Conservation (phyloP, 768 basidiomycete genomes). For the Hypholoma sublateritium region DNA sequence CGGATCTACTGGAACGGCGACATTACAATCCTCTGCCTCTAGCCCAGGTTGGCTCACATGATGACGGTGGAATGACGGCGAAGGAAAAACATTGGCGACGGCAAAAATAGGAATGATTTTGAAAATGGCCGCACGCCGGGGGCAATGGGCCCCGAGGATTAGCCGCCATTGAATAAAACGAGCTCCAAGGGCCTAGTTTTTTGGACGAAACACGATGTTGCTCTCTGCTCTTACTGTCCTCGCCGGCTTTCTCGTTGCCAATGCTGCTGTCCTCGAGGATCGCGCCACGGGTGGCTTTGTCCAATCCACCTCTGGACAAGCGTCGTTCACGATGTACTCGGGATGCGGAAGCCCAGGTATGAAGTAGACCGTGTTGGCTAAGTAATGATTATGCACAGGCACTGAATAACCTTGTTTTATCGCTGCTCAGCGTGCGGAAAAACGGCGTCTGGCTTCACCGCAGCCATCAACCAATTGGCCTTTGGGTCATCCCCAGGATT, state of each 20-base stretch:
- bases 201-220: constrained; percentile 17
- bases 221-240: constrained; percentile 20
- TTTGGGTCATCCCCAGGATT: constrained; percentile 50
- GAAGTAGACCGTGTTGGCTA: neutral
- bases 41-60: neutral
- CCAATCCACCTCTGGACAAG: constrained; percentile 48
- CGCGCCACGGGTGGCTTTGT: constrained; percentile 51
- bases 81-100: constrained; percentile 6
- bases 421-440: constrained; percentile 48
- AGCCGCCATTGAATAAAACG: constrained; percentile 17
- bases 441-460: constrained; percentile 47
- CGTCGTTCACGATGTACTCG: constrained; percentile 59
- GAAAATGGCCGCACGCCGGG: neutral
- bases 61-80: constrained; percentile 2
- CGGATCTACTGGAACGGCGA: neutral
- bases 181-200: neutral
- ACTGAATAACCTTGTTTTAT: neutral
- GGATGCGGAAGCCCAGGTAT: constrained; percentile 51
- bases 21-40: neutral
- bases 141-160: constrained; percentile 13
- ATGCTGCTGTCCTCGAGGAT: constrained; percentile 25
- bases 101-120: neutral
- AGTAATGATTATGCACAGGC: neutral
- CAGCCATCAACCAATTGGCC: constrained; percentile 57
- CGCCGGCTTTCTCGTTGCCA: constrained; percentile 17